These are phyloP conservation scores for Skeletonema marinoi DNA, from an alignment of 108 stramenopile genomes.

Conservation along the genomic window DNA sequence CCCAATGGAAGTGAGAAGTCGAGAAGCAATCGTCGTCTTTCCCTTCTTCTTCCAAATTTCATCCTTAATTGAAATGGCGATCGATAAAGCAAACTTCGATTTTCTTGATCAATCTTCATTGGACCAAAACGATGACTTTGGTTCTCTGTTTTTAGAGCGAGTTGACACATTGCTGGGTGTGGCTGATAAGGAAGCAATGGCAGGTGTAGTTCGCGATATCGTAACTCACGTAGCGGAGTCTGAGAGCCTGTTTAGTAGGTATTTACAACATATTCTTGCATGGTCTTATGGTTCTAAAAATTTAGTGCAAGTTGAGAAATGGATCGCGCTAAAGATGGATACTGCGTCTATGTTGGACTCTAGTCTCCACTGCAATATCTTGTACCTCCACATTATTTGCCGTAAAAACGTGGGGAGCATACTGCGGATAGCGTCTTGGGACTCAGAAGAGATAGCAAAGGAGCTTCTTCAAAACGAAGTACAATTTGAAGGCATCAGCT, in stretches of 20 bases:
- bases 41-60: conserved; percentile 26
- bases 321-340: neutral
- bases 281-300: neutral
- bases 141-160: neutral
- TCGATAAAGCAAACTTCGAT: conserved; percentile 6
- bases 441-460: neutral
- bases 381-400: conserved; percentile 20
- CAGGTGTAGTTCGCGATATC: neutral
- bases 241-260: neutral
- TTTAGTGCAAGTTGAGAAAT: neutral
- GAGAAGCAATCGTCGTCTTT: conserved; percentile 9
- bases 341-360: neutral
- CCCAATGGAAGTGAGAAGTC: conserved; percentile 5
- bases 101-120: neutral
- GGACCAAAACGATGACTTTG: neutral
- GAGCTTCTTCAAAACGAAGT: neutral
- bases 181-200: neutral
- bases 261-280: neutral
- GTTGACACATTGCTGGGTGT: neutral
- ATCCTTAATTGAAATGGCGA: conserved; percentile 19
- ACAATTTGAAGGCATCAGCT: neutral
- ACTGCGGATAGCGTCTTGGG: conserved; percentile 18
- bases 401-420: conserved; percentile 10
- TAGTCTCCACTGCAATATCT: neutral
- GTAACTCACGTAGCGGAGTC: neutral